Evolutionary conservation across 495 filamentous ascomycete genomes (phyloP), one percentile per base, ranked within the genome.

Genomic region (Hypomontagnella monticulosa): DNA sequence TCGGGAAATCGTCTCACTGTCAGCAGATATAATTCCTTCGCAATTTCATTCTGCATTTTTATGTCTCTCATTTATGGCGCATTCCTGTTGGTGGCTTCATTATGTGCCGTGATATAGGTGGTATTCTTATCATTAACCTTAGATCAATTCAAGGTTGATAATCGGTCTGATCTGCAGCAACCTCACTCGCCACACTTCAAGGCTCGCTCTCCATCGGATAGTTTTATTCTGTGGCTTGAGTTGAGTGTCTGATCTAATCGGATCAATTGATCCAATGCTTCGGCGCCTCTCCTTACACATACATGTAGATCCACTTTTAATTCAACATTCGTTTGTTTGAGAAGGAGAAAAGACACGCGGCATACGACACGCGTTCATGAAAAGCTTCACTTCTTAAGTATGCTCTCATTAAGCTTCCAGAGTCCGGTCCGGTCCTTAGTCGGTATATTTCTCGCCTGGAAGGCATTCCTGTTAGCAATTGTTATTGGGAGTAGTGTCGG

Each of bases 401-500:
- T 74, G 71, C 20, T 55, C 40, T 67, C 52, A 0, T 37, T 73
- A 32, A 54, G 63, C 34, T 34, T 55, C 18, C 40, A 23, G 46
- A 44, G 16, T 6, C 80, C 80, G 11, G 42, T 72, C 27, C 58
- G 32, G 37, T 74, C 76, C 1, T 56, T 83, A 20, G 14, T 73
- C 32, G 34, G 62, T 10, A 61, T 81, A 20, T 88, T 87, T 61
- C 33, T 75, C 2, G 63, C 71, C 19, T 97, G 92, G 93, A 97
- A 97, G 75, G 46, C 79, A 5, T 67, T 96, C 16, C 76, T 97
- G 19, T 77, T 93, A 36, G 57, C 84, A 19, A 78, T 95, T 48
- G 85, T 89, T 34, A 67, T 85, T 43, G 79, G 79, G 20, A 73
- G 77, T 44, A 85, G 84, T 64, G 89, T 93, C 15, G 88, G 91